Percentiles rank a stretch among this genome's conserved stretches.
These are phyloP conservation scores for Apiosordaria backusii DNA, from an alignment of 495 filamentous ascomycete species.

Conservation along the genomic window DNA sequence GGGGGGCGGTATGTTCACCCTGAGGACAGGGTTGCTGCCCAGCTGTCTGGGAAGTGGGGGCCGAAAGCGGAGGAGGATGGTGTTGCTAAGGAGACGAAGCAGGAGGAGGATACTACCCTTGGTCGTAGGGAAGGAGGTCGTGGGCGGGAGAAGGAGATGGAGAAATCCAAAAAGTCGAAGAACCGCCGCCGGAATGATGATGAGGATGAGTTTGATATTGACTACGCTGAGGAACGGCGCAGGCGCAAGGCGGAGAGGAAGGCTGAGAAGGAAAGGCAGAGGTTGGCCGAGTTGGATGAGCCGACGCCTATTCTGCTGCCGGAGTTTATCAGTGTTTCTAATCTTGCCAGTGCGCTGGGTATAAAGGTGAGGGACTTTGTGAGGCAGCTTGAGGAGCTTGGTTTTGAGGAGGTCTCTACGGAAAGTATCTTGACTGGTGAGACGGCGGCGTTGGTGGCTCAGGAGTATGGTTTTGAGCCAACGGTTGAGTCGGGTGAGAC, in stretches of 20 bases:
- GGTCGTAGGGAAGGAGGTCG: background rate
- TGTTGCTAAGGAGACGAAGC: background rate
- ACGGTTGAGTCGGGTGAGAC: constrained; percentile 65
- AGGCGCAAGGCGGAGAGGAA: constrained; percentile 37
- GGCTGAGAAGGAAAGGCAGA: constrained; percentile 31
- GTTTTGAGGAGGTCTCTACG: constrained; percentile 75
- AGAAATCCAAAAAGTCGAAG: constrained; percentile 22
- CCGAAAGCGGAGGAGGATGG: background rate
- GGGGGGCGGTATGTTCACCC: background rate
- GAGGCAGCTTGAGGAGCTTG: constrained; percentile 67
- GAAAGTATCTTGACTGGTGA: constrained; percentile 87
- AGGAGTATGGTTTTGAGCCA: constrained; percentile 91
- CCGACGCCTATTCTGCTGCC: constrained; percentile 65
- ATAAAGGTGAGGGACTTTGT: constrained; percentile 70
- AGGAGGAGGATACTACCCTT: background rate
- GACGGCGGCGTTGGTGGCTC: constrained; percentile 82
- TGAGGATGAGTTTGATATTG: constrained; percentile 36
- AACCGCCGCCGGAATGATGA: constrained; percentile 20
- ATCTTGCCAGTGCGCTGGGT: constrained; percentile 74
- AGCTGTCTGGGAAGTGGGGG: background rate
- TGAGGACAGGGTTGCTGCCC: background rate
- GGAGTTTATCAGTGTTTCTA: constrained; percentile 83
- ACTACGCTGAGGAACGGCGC: constrained; percentile 31
- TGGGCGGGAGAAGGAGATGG: background rate
- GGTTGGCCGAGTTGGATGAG: constrained; percentile 31